Percentiles rank a stretch among this genome's conserved stretches.
Evolutionary conservation across 805 yeast species (phyloP).

Genomic region (Barnettozyma vustinii): DNA sequence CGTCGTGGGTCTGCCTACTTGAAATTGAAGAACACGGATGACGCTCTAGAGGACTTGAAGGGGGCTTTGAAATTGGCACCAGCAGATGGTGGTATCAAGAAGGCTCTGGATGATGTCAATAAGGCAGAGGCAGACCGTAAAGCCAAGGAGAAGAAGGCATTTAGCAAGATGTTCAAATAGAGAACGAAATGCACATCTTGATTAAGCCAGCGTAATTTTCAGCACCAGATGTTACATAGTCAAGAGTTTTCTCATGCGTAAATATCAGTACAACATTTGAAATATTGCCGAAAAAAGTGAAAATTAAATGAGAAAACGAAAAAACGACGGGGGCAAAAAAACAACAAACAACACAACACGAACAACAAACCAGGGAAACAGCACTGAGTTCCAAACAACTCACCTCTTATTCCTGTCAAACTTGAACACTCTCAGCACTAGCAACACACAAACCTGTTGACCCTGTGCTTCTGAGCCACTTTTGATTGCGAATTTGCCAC

Average conservation of each 20-base stretch:
- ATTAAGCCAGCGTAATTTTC: slow-evolving; percentile 9
- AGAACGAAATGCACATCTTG: not conserved
- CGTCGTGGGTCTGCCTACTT: slow-evolving; percentile 78
- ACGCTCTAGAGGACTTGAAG: slow-evolving; percentile 60
- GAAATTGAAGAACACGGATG: slow-evolving; percentile 59
- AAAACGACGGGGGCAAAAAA: slow-evolving; percentile 14
- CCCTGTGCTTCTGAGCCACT: slow-evolving; percentile 2
- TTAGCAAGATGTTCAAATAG: slow-evolving; percentile 58
- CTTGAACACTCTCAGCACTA: slow-evolving; percentile 5
- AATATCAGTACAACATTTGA: slow-evolving; percentile 3
- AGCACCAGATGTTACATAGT: not conserved
- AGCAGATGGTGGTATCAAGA: slow-evolving; percentile 62
- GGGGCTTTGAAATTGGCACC: slow-evolving; percentile 63
- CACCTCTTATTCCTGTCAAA: slow-evolving; percentile 10
- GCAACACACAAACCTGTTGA: slow-evolving; percentile 7
- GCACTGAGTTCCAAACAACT: slow-evolving; percentile 11
- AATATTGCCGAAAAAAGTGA: slow-evolving; percentile 10
- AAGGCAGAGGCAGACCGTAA: slow-evolving; percentile 44
- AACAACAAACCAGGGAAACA: slow-evolving; percentile 8
- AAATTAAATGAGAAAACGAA: slow-evolving; percentile 9
- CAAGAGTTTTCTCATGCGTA: slow-evolving; percentile 3
- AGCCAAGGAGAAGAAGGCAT: slow-evolving; percentile 68
- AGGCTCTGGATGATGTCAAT: slow-evolving; percentile 59
- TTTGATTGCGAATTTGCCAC: slow-evolving; percentile 12
- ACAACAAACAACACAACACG: slow-evolving; percentile 2